phyloP scores from a whole-genome alignment of 805 yeast genomes.

The Wickerhamomyces alni region DNA sequence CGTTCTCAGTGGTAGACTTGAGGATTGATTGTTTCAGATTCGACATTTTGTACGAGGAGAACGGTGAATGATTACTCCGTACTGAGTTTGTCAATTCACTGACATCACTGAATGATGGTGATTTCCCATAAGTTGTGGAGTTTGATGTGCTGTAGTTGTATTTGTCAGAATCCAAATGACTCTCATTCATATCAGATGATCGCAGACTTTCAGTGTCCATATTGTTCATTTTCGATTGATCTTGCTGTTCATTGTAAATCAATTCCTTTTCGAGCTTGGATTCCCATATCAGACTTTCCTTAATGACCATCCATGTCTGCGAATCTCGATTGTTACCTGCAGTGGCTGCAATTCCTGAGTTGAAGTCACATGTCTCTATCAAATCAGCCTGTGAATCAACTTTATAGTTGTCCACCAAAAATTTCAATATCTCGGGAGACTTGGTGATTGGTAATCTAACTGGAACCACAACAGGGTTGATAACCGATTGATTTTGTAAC shows the following conservation, averaged over 20 bases:
- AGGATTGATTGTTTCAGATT: constrained; percentile 13
- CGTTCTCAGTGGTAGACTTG: neutral
- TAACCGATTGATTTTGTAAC: constrained; percentile 7
- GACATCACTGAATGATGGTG: constrained; percentile 23
- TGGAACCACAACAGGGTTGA: constrained; percentile 20
- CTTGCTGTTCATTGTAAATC: neutral
- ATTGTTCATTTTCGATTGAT: neutral
- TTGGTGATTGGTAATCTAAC: constrained; percentile 20
- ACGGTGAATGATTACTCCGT: constrained; percentile 6
- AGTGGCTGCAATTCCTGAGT: constrained; percentile 49
- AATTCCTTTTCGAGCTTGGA: constrained; percentile 9
- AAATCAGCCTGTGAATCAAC: constrained; percentile 42
- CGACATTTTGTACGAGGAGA: constrained; percentile 13
- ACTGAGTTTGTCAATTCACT: constrained; percentile 17
- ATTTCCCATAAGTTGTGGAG: constrained; percentile 22
- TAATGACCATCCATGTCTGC: constrained; percentile 58
- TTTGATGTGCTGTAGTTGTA: constrained; percentile 24
- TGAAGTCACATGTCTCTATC: constrained; percentile 44
- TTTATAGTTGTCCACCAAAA: constrained; percentile 44
- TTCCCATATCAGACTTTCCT: constrained; percentile 39
- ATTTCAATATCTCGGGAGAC: constrained; percentile 31
- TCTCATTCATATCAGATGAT: constrained; percentile 10
- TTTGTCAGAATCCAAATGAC: neutral
- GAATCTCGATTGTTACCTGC: constrained; percentile 48
- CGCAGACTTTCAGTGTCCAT: constrained; percentile 12